Base-by-base conservation (phyloP, 1,284 basidiomycete species). In the Tilletia indica region DNA sequence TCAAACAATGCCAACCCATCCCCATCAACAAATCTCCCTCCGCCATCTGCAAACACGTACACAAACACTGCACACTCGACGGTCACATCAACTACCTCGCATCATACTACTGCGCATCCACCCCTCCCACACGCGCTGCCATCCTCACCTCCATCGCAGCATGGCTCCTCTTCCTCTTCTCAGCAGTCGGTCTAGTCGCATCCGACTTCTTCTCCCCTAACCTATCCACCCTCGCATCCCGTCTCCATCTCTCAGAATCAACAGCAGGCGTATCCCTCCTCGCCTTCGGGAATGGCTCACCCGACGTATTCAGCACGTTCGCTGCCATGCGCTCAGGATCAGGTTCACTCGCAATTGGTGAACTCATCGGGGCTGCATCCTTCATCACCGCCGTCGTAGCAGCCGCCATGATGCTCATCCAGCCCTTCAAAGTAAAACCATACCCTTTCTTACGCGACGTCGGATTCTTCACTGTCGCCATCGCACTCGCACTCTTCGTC, bases 381-480 rank as follows among this genome's bases (percentile, higher is more conserved):
- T 99, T 98, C 86, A 96, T 98, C 83, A 91, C 94, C 25, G 93
- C 93, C 2, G 94, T 95, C 80, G 94, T 99, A 51, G 94, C 84
- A 61, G 96, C 96, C 5, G 92, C 92, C 19, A 97, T 99, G 90
- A 95, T 94, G 81, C 91, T 99, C 83, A 93, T 98, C 83, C 91
- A 91, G 73, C 94, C 94, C 0, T 99, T 99, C 86, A 88, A 89
- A 75, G 93, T 98, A 19, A 88, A 91, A 42, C 89, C 87, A 0
- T 87, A 88, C 49, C 90, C 93, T 0, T 98, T 99, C 85, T 86
- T 97, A 16, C 90, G 97, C 47, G 97, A 99, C 83, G 92, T 95
- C 39, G 90, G 92, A 21, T 98, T 98, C 87, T 97, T 97, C 86
- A 91, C 92, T 12, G 78, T 89, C 3, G 92, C 95, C 0, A 90